Evolutionary conservation across 1,284 basidiomycete genomes (phyloP), one percentile per base, ranked within the genome.

Genomic region (Cystobasidiaceae sp.): DNA sequence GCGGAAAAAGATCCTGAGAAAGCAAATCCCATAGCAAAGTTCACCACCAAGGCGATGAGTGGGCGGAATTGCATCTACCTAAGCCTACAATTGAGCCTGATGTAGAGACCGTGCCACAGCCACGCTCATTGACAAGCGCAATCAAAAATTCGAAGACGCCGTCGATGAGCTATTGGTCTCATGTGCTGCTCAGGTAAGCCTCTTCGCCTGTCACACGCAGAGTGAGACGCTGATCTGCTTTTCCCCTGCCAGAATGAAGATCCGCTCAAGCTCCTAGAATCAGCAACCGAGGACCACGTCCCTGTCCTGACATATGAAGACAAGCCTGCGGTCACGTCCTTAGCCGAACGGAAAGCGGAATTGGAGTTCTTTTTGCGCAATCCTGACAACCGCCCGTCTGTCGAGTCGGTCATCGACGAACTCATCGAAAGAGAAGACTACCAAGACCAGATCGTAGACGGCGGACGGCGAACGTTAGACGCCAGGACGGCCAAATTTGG

Each of bases 131-230:
- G 85, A 89, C 71, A 83, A 82, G 68, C 80, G 89, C 46, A 90
- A 91, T 70, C 77, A 81, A 41, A 79, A 81, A 49, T 92, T 89
- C 74, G 75, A 76, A 8, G 74, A 81, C 50, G 87, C 89, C n/a
- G 82, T 90, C 4, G 79, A 88, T 56, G 87, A 90, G 86, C 80
- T 92, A 30, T 74, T 91, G 30, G 73, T 78, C 19, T 86, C 86
- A 2, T 83, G 82, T 6, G 75, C 80, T 0, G 70, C 70, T 2
- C 70, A 25, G 71, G 74, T 39, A 61, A 69, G 66, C 23, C 8
- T 44, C 9, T 4, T 13, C 28, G 11, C 23, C 23, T 2, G n/a
- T 3, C 30, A 34, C 17, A 32, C 23, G 17, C 25, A 34, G 11
- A 44, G 37, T 28, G 21, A 5, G 17, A 34, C 49, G 11, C 28